phyloP scores from a whole-genome alignment of 371 early-diverging fungal genomes.

The Dichotomocladium elegans region DNA sequence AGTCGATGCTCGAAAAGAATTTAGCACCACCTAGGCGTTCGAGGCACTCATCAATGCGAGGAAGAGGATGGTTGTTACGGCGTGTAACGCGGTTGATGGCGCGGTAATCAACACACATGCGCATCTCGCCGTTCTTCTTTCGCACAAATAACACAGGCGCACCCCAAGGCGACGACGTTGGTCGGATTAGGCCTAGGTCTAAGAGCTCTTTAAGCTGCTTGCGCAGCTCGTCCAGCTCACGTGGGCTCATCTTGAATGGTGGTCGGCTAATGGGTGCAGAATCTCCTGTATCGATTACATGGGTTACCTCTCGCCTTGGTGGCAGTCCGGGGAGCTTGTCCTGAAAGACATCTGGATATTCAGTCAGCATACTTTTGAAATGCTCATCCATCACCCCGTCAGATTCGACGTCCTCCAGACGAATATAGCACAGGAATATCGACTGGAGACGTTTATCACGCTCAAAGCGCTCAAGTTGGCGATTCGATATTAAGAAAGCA shows the following conservation, averaged over 20 bases:
- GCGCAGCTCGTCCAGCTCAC: conserved; percentile 21
- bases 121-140: conserved; percentile 16
- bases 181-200: conserved; percentile 11
- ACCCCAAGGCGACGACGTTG: conserved; percentile 6
- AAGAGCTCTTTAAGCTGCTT: conserved; percentile 11
- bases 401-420: no score
- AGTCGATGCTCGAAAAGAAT: conserved; percentile 46
- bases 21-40: conserved; percentile 24
- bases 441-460: no score
- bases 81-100: conserved; percentile 13
- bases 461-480: no score
- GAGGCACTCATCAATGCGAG: conserved; percentile 36
- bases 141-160: conserved; percentile 11
- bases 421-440: no score
- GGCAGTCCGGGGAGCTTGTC: conserved; percentile 5
- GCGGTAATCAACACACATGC: conserved; percentile 47
- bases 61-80: not conserved
- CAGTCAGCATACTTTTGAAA: no score
- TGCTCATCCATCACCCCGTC: no score
- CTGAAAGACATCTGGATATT: conserved; percentile 6
- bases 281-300: conserved; percentile 6
- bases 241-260: conserved; percentile 23
- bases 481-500: not conserved
- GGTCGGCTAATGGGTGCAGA: conserved; percentile 5
- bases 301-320: conserved; percentile 1